phyloP scores from a whole-genome alignment of 495 filamentous ascomycete genomes.

The Collariella sp. region DNA sequence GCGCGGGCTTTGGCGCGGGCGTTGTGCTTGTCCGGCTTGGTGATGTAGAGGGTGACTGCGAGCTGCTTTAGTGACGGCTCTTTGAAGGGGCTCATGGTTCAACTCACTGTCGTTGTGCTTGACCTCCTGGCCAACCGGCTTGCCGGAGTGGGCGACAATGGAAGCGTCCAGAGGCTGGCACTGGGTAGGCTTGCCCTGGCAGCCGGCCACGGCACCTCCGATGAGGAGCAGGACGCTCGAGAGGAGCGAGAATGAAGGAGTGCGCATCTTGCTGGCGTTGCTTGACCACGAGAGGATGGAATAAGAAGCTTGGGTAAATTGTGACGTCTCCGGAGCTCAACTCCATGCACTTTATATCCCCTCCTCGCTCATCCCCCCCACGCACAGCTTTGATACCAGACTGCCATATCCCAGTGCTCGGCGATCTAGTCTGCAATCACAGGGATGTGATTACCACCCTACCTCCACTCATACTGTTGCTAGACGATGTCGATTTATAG shows the following conservation, averaged over 20 bases:
- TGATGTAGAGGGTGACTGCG: conserved; percentile 34
- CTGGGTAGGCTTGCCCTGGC: neutral
- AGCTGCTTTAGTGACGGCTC: neutral
- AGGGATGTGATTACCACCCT: too few species aligned
- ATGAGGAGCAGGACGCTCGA: conserved; percentile 5
- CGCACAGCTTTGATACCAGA: too few species aligned
- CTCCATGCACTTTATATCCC: too few species aligned
- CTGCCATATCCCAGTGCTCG: too few species aligned
- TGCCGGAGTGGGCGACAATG: conserved; percentile 29
- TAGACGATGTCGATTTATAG: too few species aligned
- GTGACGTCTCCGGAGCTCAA: neutral
- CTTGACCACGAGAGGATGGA: too few species aligned
- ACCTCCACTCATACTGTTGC: too few species aligned
- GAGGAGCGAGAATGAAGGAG: neutral
- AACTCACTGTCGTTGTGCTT: conserved; percentile 24
- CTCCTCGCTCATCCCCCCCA: too few species aligned
- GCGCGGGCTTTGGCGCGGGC: conserved; percentile 30
- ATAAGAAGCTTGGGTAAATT: too few species aligned
- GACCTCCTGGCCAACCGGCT: conserved; percentile 24
- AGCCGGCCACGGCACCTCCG: neutral
- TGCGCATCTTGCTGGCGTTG: conserved; percentile 8
- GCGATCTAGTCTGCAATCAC: too few species aligned
- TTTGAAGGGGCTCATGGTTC: neutral
- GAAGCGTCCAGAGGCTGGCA: conserved; percentile 7
- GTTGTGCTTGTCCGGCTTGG: conserved; percentile 24